These are phyloP conservation scores for Chaetomidium leptoderma DNA, from an alignment of 495 filamentous ascomycete species.

Conservation along the genomic window DNA sequence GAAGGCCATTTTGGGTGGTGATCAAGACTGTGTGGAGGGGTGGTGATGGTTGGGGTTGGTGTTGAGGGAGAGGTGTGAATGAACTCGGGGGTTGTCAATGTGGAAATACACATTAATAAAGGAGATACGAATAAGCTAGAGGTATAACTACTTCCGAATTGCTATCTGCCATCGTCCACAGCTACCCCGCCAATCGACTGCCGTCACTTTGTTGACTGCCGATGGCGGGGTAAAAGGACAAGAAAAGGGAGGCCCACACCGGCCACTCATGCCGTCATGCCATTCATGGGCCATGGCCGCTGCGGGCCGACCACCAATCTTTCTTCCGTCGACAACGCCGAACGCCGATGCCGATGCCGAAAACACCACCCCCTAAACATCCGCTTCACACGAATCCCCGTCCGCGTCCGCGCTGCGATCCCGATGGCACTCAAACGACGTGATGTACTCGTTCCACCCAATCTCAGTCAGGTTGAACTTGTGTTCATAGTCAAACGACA, in stretches of 20 bases:
- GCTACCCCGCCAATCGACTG: constrained; percentile 9
- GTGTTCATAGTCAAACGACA: constrained; percentile 32
- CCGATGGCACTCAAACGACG: constrained; percentile 40
- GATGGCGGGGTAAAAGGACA: constrained; percentile 14
- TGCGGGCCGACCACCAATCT: too few relatives aligned
- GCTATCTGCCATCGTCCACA: not conserved
- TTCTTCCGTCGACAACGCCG: constrained; percentile 8
- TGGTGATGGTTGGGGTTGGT: not conserved
- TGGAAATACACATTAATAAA: too few relatives aligned
- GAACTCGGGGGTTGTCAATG: too few relatives aligned
- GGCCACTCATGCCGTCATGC: constrained; percentile 17
- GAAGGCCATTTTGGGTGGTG: constrained; percentile 60
- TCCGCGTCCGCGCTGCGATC: constrained; percentile 23
- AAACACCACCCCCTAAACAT: not conserved
- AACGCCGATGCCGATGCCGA: constrained; percentile 15
- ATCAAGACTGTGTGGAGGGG: not conserved
- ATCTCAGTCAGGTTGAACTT: constrained; percentile 38
- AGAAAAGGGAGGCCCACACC: not conserved
- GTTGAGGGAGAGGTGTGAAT: not conserved
- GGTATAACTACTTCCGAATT: not conserved
- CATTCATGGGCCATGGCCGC: too few relatives aligned
- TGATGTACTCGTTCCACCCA: constrained; percentile 34
- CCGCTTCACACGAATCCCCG: not conserved
- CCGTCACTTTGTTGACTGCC: constrained; percentile 12
- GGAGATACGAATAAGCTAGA: too few relatives aligned